A percentile compares a stretch with the other conserved stretches of the same genome.
phyloP scores from a whole-genome alignment of 495 filamentous ascomycete genomes.

The Lasiosphaeriaceae sp. region DNA sequence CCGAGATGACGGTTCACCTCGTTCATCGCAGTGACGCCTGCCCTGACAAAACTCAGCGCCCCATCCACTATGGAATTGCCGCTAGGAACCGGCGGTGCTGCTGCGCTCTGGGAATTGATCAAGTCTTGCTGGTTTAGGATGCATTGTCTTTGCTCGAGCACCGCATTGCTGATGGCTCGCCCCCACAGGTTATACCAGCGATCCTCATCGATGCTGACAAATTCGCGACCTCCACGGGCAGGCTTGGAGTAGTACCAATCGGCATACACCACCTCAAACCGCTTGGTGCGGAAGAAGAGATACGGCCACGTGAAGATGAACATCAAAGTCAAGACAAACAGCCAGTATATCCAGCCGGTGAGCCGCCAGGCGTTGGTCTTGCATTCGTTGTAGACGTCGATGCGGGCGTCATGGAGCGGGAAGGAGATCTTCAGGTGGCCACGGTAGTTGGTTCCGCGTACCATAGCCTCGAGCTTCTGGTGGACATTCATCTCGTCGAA shows the following conservation, averaged over 20 bases:
- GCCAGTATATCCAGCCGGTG: slow-evolving; percentile 51
- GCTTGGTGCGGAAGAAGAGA: slow-evolving; percentile 56
- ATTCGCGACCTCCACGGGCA: slow-evolving; percentile 30
- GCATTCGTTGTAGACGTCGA: slow-evolving; percentile 54
- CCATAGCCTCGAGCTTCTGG: slow-evolving; percentile 40
- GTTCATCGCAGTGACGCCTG: slow-evolving; percentile 39
- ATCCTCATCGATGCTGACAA: slow-evolving; percentile 44
- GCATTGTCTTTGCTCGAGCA: slow-evolving; percentile 37
- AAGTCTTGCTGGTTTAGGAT: slow-evolving; percentile 40
- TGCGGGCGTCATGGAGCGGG: slow-evolving; percentile 41
- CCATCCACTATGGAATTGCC: slow-evolving; percentile 24
- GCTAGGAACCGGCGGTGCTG: slow-evolving; percentile 15
- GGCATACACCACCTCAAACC: slow-evolving; percentile 54
- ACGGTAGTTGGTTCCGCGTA: slow-evolving; percentile 58
- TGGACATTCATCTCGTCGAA: slow-evolving; percentile 47
- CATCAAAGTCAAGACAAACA: slow-evolving; percentile 58
- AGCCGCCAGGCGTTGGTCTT: slow-evolving; percentile 54
- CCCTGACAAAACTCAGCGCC: slow-evolving; percentile 29
- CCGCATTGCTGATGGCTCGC: slow-evolving; percentile 36
- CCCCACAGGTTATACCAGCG: slow-evolving; percentile 48
- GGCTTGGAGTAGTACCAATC: slow-evolving; percentile 49
- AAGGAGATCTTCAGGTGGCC: slow-evolving; percentile 50
- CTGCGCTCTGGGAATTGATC: slow-evolving; percentile 30
- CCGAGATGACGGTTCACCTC: slow-evolving; percentile 44
- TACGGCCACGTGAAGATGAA: slow-evolving; percentile 63